Conservation (phyloP, 345 rosid species). For the Turritis glabra region DNA sequence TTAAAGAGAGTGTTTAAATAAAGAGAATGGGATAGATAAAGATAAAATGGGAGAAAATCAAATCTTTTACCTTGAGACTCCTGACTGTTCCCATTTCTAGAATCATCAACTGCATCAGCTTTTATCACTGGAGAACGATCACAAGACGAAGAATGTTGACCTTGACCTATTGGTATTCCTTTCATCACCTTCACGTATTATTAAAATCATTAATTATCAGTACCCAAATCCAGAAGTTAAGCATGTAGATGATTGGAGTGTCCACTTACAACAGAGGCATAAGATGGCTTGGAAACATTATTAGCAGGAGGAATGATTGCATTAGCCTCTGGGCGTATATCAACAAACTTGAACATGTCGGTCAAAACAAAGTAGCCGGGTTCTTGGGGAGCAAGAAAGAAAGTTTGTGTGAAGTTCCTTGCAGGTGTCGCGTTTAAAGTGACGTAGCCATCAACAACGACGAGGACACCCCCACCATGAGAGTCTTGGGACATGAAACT, state of each 20-base stretch:
- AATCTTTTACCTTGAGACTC: no score
- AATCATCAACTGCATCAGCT: no score
- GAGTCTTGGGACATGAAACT: constrained; percentile 63
- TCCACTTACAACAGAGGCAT: not conserved
- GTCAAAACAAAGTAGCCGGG: constrained; percentile 60
- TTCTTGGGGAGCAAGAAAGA: constrained; percentile 71
- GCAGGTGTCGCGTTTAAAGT: constrained; percentile 41
- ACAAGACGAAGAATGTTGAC: no score
- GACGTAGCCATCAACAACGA: constrained; percentile 59
- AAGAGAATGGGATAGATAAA: no score
- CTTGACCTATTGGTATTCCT: no score
- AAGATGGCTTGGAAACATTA: not conserved
- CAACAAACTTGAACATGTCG: constrained; percentile 54
- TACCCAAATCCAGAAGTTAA: no score
- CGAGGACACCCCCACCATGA: constrained; percentile 48
- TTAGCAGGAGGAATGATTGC: constrained; percentile 14
- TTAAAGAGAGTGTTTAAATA: no score
- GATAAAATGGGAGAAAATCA: no score
- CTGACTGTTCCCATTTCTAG: constrained; percentile 30
- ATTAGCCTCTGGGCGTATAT: constrained; percentile 26
- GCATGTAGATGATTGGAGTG: no score
- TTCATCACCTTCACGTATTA: no score
- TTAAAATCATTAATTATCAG: no score
- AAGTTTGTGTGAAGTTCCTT: constrained; percentile 53
- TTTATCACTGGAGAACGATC: no score